Evolutionary conservation across 306 rosid species (phyloP), one percentile per base, ranked within the genome.

Genomic region (Citrullus mucosospermus): DNA sequence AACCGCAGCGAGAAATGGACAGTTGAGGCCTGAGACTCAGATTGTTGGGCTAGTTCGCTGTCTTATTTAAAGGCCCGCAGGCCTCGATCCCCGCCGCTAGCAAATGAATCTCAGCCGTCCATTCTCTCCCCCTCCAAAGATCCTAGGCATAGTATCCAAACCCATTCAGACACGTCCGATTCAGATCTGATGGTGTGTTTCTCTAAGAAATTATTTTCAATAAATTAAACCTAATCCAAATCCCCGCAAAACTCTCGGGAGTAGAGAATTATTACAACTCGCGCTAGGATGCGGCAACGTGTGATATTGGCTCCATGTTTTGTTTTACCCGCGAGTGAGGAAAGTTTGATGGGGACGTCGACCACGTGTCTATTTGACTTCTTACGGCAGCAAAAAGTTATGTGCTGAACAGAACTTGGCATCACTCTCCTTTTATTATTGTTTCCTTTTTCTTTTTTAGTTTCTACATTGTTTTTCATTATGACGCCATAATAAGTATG

Each of bases 51-150:
- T 68, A 69, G 61, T 76, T 38, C 75, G 56, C 75, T 56, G 54
- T 88, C 67, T 80, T 78, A 83, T 81, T 86, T 90, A 83, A 54
- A 88, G 88, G 81, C 93, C 84, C 82, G 81, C 55, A 67, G 60
- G 77, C 85, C 75, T 71, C 78, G 0, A 68, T 10, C 78, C 69
- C 76, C 82, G 83, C 84, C 82, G 72, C 83, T 39, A 50, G 16
- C 43, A 14, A 9, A 6, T 6, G 32, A 15, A 88, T 88, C 90
- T 13, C 67, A 41, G 50, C 89, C 93, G 84, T 81, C 66, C 53
- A 48, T 34, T 17, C 10, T 10, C 73, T 0, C 14, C 56, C 75
- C 55, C 5, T 36, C 25, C 46, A 36, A 36, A 65, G 3, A 65
- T 66, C 50, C 17, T 18, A 66, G 1, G 1, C 72, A 66, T 38